A percentile compares a stretch with the other conserved stretches of the same genome.
Conservation (phyloP, 805 yeast species). For the Debaryomyces tyrocola region DNA sequence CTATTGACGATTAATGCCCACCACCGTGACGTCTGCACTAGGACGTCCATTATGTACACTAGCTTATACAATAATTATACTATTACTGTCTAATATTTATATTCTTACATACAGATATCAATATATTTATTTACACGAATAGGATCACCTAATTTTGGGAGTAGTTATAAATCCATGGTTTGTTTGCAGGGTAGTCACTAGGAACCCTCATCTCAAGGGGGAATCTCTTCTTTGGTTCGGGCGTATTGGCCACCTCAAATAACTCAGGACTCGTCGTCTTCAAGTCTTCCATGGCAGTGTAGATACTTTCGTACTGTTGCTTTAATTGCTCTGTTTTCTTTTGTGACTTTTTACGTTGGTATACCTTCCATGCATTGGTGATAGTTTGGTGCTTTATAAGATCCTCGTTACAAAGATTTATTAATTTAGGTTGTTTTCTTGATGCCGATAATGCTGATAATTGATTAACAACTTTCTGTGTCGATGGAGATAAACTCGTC, state of each 20-base stretch:
- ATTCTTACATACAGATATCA: slow-evolving; percentile 3
- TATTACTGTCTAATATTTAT: neutral
- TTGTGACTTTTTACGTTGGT: slow-evolving; percentile 52
- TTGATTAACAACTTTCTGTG: slow-evolving; percentile 50
- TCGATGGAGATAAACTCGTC: slow-evolving; percentile 31
- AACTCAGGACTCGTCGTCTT: slow-evolving; percentile 50
- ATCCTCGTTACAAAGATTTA: slow-evolving; percentile 78
- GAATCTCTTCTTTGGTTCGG: slow-evolving; percentile 49
- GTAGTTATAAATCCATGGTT: slow-evolving; percentile 69
- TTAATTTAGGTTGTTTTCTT: slow-evolving; percentile 81
- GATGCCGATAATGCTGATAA: slow-evolving; percentile 83
- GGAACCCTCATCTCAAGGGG: slow-evolving; percentile 87
- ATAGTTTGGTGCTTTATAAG: slow-evolving; percentile 80
- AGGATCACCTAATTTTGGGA: slow-evolving; percentile 7
- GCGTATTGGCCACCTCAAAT: slow-evolving; percentile 59
- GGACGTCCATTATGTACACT: no score
- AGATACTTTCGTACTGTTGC: slow-evolving; percentile 64
- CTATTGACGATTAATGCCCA: slow-evolving; percentile 22
- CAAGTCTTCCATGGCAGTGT: slow-evolving; percentile 73
- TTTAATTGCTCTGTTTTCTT: slow-evolving; percentile 42
- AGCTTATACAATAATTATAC: neutral
- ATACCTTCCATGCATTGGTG: slow-evolving; percentile 75
- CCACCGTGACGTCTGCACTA: neutral
- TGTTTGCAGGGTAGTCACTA: slow-evolving; percentile 82
- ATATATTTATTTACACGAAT: neutral